Conservation (phyloP, 1,139 yeast species). For the Saccharomyces hybrid region DNA sequence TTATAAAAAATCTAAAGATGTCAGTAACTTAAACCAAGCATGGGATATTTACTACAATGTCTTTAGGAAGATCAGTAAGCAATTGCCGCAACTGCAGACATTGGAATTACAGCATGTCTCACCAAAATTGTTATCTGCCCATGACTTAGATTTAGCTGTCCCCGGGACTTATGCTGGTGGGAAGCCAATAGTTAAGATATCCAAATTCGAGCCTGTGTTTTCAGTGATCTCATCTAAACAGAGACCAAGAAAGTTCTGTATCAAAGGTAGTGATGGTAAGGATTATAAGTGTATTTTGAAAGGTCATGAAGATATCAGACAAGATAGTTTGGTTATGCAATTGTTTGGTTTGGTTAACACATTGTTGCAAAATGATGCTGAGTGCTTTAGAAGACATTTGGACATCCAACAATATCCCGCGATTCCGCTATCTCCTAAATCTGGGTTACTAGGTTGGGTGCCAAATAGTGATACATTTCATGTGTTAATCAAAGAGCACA, state of each 20-base stretch:
- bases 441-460: slow-evolving; percentile 97
- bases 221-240: slow-evolving; percentile 91
- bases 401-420: slow-evolving; percentile 90
- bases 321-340: slow-evolving; percentile 97
- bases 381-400: slow-evolving; percentile 90
- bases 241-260: slow-evolving; percentile 77
- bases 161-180: slow-evolving; percentile 90
- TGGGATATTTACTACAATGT: slow-evolving; percentile 96
- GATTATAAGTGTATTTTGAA: slow-evolving; percentile 74
- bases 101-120: slow-evolving; percentile 90
- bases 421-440: slow-evolving; percentile 90
- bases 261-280: slow-evolving; percentile 86
- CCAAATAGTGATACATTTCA: slow-evolving; percentile 96
- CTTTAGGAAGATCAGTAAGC: slow-evolving; percentile 83
- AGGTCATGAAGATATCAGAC: slow-evolving; percentile 97
- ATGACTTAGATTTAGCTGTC: slow-evolving; percentile 75
- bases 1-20: slow-evolving; percentile 75
- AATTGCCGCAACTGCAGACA: slow-evolving; percentile 77
- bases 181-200: slow-evolving; percentile 64
- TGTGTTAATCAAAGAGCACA: slow-evolving; percentile 79
- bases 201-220: slow-evolving; percentile 71
- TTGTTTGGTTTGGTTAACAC: slow-evolving; percentile 93
- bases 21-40: slow-evolving; percentile 86
- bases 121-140: slow-evolving; percentile 74
- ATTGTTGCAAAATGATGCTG: slow-evolving; percentile 79